Percentiles rank a stretch among this genome's conserved stretches.
Conservation (phyloP, 441 rosid genomes). For the Codiaeum variegatum region DNA sequence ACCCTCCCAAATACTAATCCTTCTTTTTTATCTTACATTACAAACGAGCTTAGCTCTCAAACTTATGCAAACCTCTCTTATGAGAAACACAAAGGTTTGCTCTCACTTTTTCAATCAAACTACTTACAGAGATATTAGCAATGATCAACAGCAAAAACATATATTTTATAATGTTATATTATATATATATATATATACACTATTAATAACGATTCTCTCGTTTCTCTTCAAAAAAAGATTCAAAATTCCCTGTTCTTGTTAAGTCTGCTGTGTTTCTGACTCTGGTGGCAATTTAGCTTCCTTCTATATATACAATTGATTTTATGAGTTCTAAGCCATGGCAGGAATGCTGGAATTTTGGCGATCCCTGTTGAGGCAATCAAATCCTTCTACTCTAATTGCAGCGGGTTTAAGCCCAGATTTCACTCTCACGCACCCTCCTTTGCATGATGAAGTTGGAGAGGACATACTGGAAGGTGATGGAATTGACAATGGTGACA, state of each 20-base stretch:
- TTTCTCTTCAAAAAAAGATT: constrained; percentile 31
- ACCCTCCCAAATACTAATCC: constrained; percentile 17
- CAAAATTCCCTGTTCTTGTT: constrained; percentile 34
- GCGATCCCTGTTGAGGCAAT: constrained; percentile 91
- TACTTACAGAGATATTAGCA: constrained; percentile 33
- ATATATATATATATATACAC: constrained; percentile 27
- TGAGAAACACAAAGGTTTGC: constrained; percentile 23
- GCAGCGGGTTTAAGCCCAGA: constrained; percentile 77
- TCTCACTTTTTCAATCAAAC: constrained; percentile 20
- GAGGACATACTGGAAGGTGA: constrained; percentile 49
- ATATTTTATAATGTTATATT: not conserved
- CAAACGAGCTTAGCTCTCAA: constrained; percentile 28
- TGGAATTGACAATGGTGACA: constrained; percentile 35
- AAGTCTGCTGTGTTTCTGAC: constrained; percentile 22
- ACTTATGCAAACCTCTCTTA: constrained; percentile 18
- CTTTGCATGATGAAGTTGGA: constrained; percentile 47
- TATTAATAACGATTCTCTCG: constrained; percentile 24
- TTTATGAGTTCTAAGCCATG: constrained; percentile 59
- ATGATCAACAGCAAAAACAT: constrained; percentile 21
- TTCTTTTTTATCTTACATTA: constrained; percentile 26
- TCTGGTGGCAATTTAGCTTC: constrained; percentile 28
- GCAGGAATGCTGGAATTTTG: constrained; percentile 93
- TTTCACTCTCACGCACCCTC: constrained; percentile 59
- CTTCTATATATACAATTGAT: constrained; percentile 58
- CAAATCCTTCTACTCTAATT: constrained; percentile 97